Evolutionary conservation across 805 yeast species (phyloP).

Genomic region (Kodamaea neixiangensis): DNA sequence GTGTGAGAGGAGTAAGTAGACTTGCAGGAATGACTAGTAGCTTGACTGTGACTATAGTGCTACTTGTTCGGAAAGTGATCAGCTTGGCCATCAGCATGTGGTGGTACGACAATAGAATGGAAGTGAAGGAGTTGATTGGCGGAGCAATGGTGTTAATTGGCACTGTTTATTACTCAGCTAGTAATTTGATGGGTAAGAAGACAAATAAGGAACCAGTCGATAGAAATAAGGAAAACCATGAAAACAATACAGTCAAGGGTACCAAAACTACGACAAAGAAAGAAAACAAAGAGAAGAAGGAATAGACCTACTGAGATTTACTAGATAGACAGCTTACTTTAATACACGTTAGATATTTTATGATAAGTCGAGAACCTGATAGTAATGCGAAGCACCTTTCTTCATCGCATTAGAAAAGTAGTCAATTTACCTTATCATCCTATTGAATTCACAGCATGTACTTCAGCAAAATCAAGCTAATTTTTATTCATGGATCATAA

Average conservation of each 20-base stretch:
- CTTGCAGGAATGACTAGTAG: conserved; percentile 61
- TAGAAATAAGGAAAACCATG: conserved; percentile 17
- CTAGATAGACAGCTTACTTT: too few relatives aligned
- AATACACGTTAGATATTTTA: too few relatives aligned
- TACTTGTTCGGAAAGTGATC: conserved; percentile 61
- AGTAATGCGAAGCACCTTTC: too few relatives aligned
- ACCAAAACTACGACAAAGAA: not conserved
- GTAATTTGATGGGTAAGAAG: conserved; percentile 6
- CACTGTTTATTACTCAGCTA: conserved; percentile 32
- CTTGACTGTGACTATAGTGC: conserved; percentile 59
- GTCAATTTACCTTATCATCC: too few relatives aligned
- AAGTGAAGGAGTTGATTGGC: conserved; percentile 45
- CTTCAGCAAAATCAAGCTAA: too few relatives aligned
- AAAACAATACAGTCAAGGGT: not conserved
- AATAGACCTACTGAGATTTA: too few relatives aligned
- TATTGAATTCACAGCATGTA: too few relatives aligned
- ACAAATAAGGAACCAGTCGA: not conserved
- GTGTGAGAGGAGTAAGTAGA: conserved; percentile 68
- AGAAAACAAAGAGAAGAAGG: not conserved
- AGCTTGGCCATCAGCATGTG: conserved; percentile 58
- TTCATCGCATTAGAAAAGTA: too few relatives aligned
- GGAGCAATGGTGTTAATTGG: conserved; percentile 55
- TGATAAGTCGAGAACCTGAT: too few relatives aligned
- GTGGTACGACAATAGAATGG: conserved; percentile 50
- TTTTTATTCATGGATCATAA: too few relatives aligned